Conservation (phyloP, 371 early-diverging fungal species). For the Mortierella sp. region DNA sequence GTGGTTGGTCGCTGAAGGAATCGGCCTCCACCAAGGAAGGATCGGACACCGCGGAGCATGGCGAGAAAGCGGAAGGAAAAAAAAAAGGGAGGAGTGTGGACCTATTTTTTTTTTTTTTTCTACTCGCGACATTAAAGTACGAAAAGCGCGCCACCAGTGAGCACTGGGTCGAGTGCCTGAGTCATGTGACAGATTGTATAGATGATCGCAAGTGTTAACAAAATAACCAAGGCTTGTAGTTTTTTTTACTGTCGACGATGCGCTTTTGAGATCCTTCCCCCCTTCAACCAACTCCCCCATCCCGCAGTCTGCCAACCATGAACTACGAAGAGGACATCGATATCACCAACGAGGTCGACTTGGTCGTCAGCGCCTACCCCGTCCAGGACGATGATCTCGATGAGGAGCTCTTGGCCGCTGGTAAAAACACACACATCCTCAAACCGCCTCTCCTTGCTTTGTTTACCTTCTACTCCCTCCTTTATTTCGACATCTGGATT, state of each 20-base stretch:
- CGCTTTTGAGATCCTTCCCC: constrained; percentile 15
- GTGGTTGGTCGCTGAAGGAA: neutral
- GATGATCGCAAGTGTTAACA: neutral
- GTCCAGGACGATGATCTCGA: constrained; percentile 63
- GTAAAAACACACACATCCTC: constrained; percentile 22
- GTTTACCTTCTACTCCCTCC: neutral
- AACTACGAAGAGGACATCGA: constrained; percentile 80
- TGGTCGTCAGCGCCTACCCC: constrained; percentile 76
- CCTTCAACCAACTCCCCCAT: constrained; percentile 9
- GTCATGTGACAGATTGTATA: neutral
- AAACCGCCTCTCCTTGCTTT: neutral
- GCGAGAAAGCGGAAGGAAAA: neutral
- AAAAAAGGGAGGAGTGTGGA: neutral
- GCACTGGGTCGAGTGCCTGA: neutral
- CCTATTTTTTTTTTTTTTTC: no score
- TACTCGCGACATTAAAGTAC: no score
- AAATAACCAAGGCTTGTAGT: neutral
- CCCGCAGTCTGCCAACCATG: constrained; percentile 33
- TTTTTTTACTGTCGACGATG: neutral
- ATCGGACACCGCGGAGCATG: neutral
- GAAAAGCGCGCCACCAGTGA: neutral
- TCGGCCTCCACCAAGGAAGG: neutral
- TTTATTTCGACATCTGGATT: constrained; percentile 1
- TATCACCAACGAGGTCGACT: constrained; percentile 87
- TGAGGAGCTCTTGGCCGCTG: constrained; percentile 54